Percentiles rank a stretch among this genome's conserved stretches.
Evolutionary conservation across 2,329 filamentous ascomycete species (phyloP).

Genomic region (Xylariaceae sp.): DNA sequence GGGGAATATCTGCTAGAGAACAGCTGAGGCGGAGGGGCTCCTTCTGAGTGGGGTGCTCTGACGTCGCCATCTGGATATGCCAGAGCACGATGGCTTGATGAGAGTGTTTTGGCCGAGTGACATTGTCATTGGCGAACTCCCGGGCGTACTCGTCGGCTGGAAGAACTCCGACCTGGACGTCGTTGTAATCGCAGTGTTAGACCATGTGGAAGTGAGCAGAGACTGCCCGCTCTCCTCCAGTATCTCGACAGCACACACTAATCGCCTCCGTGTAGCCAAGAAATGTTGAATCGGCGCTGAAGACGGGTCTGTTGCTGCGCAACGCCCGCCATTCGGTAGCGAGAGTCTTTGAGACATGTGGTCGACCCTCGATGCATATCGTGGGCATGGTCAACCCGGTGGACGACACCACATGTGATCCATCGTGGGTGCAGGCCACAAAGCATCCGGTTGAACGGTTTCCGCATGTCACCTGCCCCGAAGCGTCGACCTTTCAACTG

Average conservation of each 20-base stretch:
- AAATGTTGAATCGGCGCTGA: slow-evolving; percentile 83
- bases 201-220: slow-evolving; percentile 75
- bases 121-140: slow-evolving; percentile 62
- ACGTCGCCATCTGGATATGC: slow-evolving; percentile 50
- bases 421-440: slow-evolving; percentile 62
- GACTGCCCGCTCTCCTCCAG: slow-evolving; percentile 10
- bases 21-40: slow-evolving; percentile 91
- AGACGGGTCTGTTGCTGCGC: slow-evolving; percentile 75
- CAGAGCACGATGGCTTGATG: slow-evolving; percentile 81
- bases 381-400: slow-evolving; percentile 72
- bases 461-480: slow-evolving; percentile 70
- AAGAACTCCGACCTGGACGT: slow-evolving; percentile 87
- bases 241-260: slow-evolving; percentile 24
- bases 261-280: slow-evolving; percentile 59
- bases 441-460: slow-evolving; percentile 45
- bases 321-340: slow-evolving; percentile 73
- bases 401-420: slow-evolving; percentile 51
- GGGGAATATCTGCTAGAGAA: slow-evolving; percentile 89
- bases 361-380: slow-evolving; percentile 75
- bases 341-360: slow-evolving; percentile 80
- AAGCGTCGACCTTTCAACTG: slow-evolving; percentile 72
- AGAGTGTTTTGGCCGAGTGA: slow-evolving; percentile 98
- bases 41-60: slow-evolving; percentile 56
- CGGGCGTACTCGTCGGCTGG: slow-evolving; percentile 92
- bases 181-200: slow-evolving; percentile 81